Percentiles rank a stretch among this genome's conserved stretches.
These are phyloP conservation scores for Globisporangium mamillatum DNA, from an alignment of 352 stramenopile genomes.

Conservation along the genomic window DNA sequence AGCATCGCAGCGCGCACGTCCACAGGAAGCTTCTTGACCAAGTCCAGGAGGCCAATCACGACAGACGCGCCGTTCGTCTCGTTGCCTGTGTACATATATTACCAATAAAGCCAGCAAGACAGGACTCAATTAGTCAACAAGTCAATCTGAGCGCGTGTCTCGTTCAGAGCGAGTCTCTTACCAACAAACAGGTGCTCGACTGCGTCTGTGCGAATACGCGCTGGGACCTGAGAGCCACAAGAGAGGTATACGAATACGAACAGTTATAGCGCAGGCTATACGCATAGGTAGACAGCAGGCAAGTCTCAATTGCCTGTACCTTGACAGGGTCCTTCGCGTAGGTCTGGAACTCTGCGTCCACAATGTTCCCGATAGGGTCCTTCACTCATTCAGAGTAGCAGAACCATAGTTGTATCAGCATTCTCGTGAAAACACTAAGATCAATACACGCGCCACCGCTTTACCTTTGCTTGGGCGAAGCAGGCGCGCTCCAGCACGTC, in stretches of 20 bases:
- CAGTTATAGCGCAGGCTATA: not conserved
- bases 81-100: conserved; percentile 15
- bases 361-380: conserved; percentile 34
- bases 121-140: not conserved
- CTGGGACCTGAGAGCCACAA: conserved; percentile 32
- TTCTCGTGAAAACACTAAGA: not conserved
- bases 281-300: not conserved
- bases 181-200: conserved; percentile 51
- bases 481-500: conserved; percentile 74
- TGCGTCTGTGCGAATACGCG: conserved; percentile 29
- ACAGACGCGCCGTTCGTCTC: conserved; percentile 47
- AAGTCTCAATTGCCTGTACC: conserved; percentile 17
- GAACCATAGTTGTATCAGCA: not conserved
- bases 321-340: conserved; percentile 32
- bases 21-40: conserved; percentile 56
- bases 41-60: conserved; percentile 46
- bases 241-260: not conserved
- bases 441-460: not conserved
- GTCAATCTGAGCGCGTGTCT: not conserved
- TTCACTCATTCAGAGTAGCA: conserved; percentile 6
- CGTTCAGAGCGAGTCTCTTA: conserved; percentile 11
- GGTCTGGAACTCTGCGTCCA: conserved; percentile 47
- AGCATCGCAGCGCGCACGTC: conserved; percentile 64
- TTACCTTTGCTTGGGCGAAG: conserved; percentile 63
- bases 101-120: not conserved